Percentiles rank a stretch among this genome's conserved stretches.
phyloP scores from a whole-genome alignment of 345 rosid genomes.

The Euphorbia pulcherrima region DNA sequence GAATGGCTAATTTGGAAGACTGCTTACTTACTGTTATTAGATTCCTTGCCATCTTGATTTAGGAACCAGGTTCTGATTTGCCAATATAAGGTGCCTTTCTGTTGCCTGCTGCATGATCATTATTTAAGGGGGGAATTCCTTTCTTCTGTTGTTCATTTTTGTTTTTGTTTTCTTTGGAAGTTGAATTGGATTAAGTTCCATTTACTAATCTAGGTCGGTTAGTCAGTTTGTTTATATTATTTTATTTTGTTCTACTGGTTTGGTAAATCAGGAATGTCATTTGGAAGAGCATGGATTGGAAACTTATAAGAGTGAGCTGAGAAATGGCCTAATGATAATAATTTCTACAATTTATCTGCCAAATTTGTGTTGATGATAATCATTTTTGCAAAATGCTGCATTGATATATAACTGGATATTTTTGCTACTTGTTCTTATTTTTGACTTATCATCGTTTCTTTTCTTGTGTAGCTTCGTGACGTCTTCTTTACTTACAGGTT shows the following conservation, averaged over 20 bases:
- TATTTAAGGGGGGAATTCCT: neutral
- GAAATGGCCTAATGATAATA: neutral
- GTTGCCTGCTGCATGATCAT: neutral
- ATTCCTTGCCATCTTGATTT: neutral
- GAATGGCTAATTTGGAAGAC: neutral
- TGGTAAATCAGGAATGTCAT: conserved; percentile 1
- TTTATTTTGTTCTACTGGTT: neutral
- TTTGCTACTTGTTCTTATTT: conserved; percentile 11
- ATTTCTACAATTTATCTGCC: neutral
- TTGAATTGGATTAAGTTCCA: neutral
- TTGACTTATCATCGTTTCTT: neutral
- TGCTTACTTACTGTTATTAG: neutral
- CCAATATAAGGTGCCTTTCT: neutral
- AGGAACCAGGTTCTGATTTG: neutral
- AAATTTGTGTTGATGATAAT: neutral
- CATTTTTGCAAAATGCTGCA: neutral
- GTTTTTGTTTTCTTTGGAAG: neutral
- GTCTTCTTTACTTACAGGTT: conserved; percentile 48
- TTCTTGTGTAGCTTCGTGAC: conserved; percentile 10
- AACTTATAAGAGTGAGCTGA: neutral
- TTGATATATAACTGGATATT: neutral
- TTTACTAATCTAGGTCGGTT: neutral
- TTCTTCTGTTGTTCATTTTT: neutral
- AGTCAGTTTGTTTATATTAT: neutral
- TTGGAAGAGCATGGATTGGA: neutral